phyloP scores from a whole-genome alignment of 2,329 filamentous ascomycete genomes.

The Dactylellina leptospora region DNA sequence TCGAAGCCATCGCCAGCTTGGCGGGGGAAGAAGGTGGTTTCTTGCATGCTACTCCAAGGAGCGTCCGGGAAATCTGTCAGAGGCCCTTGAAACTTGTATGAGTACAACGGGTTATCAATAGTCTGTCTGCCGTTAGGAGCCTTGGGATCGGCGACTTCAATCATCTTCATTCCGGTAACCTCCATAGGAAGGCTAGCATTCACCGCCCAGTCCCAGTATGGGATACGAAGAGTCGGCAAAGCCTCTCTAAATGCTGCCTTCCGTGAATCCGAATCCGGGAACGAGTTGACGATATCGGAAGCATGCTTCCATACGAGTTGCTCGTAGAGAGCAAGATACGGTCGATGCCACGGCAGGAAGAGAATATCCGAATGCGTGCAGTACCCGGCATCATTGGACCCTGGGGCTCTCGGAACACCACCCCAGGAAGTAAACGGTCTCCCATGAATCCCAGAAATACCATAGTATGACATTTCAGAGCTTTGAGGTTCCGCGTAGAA shows the following conservation, averaged over 20 bases:
- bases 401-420: neutral
- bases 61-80: conserved; percentile 7
- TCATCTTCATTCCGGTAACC: conserved; percentile 46
- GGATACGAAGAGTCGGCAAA: conserved; percentile 61
- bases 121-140: conserved; percentile 68
- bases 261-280: conserved; percentile 61
- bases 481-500: conserved; percentile 74
- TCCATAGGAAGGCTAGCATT: conserved; percentile 59
- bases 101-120: conserved; percentile 71
- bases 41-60: conserved; percentile 23
- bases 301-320: conserved; percentile 61
- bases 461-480: conserved; percentile 76
- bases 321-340: conserved; percentile 71
- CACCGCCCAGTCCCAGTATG: conserved; percentile 66
- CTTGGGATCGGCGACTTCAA: conserved; percentile 62
- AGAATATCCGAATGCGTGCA: conserved; percentile 37
- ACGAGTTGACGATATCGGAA: conserved; percentile 60
- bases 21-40: conserved; percentile 20
- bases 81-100: conserved; percentile 66
- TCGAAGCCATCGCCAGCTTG: conserved; percentile 10
- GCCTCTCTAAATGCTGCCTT: conserved; percentile 64
- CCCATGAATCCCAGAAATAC: conserved; percentile 85
- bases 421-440: conserved; percentile 35
- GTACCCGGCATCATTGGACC: conserved; percentile 15
- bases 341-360: conserved; percentile 84